Evolutionary conservation across 768 basidiomycete species (phyloP).

Genomic region (Dacryopinax primogenitus): DNA sequence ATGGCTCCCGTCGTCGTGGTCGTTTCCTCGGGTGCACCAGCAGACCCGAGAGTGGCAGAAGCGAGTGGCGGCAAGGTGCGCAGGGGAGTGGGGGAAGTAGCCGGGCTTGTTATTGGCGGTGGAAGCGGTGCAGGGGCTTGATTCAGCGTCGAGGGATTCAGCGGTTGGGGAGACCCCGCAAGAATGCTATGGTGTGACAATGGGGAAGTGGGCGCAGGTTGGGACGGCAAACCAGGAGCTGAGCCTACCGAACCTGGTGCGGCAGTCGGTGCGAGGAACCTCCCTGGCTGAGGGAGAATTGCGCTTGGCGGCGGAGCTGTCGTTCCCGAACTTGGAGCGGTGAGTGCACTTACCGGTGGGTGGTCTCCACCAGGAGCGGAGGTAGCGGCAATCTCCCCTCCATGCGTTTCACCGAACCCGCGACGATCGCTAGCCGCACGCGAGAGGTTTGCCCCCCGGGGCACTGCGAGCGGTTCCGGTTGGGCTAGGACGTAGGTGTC

Average conservation of each 20-base stretch:
- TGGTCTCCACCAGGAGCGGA: conserved; percentile 14
- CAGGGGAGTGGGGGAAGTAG: conserved; percentile 11
- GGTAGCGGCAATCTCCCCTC: conserved; percentile 53
- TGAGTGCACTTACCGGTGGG: not conserved
- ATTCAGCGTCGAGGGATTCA: conserved; percentile 23
- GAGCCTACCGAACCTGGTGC: conserved; percentile 5
- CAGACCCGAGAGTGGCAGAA: conserved; percentile 6
- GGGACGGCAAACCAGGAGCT: conserved; percentile 13
- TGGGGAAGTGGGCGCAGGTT: not conserved
- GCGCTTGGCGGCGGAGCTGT: conserved; percentile 14
- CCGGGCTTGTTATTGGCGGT: conserved; percentile 9
- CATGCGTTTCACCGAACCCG: conserved; percentile 78
- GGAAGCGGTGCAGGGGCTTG: conserved; percentile 20
- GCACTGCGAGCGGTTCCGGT: not conserved
- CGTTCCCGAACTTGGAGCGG: conserved; percentile 20
- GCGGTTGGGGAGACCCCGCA: conserved; percentile 12
- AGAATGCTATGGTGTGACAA: not conserved
- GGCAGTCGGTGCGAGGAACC: not conserved
- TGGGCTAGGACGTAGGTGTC: conserved; percentile 66
- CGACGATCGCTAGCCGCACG: conserved; percentile 49
- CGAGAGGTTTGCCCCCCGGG: not conserved
- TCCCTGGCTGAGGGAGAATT: conserved; percentile 22
- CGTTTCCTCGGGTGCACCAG: conserved; percentile 1
- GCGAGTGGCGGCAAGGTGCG: conserved; percentile 28
- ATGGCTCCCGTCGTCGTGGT: conserved; percentile 19